A percentile compares a stretch with the other conserved stretches of the same genome.
Evolutionary conservation across 192 early-diverging fungal species (phyloP).

Genomic region (Coemansia sp.): DNA sequence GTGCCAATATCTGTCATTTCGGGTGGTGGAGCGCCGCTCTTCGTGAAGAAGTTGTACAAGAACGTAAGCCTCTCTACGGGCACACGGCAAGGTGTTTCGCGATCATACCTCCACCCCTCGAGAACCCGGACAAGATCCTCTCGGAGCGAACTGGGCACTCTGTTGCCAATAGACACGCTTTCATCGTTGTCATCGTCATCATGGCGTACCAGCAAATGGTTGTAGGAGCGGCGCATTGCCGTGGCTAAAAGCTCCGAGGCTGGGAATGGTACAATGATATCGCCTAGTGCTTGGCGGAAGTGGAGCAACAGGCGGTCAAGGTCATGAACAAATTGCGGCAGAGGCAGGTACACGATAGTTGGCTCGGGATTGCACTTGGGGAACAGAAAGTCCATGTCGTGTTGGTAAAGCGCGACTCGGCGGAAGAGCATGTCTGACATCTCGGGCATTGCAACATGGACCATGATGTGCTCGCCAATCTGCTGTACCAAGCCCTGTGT

Average conservation of each 20-base stretch:
- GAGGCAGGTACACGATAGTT: slow-evolving; percentile 43
- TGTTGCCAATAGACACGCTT: slow-evolving; percentile 13
- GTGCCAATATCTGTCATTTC: slow-evolving; percentile 46
- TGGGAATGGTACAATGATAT: slow-evolving; percentile 38
- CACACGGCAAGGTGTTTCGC: slow-evolving; percentile 32
- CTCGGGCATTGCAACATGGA: slow-evolving; percentile 43
- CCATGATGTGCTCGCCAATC: slow-evolving; percentile 45
- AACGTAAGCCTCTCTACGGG: slow-evolving; percentile 39
- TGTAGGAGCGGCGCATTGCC: slow-evolving; percentile 38
- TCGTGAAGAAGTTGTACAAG: slow-evolving; percentile 45
- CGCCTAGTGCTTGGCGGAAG: slow-evolving; percentile 43
- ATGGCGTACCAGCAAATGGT: slow-evolving; percentile 31
- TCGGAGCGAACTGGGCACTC: slow-evolving; percentile 30
- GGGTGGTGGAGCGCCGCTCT: slow-evolving; percentile 11
- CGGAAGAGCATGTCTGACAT: slow-evolving; percentile 47
- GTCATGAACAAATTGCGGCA: slow-evolving; percentile 50
- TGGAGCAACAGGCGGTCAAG: slow-evolving; percentile 37
- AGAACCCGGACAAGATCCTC: slow-evolving; percentile 30
- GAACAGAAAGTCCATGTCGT: slow-evolving; percentile 52
- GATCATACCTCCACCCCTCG: slow-evolving; percentile 47
- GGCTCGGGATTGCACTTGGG: slow-evolving; percentile 50
- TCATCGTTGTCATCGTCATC: slow-evolving; percentile 1
- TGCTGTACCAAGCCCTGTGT: slow-evolving; percentile 41
- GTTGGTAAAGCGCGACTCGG: slow-evolving; percentile 36
- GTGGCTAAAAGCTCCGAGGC: slow-evolving; percentile 23